Percentiles rank a stretch among this genome's conserved stretches.
Evolutionary conservation across 345 rosid genomes (phyloP).

Genomic region (Lumnitzera racemosa): DNA sequence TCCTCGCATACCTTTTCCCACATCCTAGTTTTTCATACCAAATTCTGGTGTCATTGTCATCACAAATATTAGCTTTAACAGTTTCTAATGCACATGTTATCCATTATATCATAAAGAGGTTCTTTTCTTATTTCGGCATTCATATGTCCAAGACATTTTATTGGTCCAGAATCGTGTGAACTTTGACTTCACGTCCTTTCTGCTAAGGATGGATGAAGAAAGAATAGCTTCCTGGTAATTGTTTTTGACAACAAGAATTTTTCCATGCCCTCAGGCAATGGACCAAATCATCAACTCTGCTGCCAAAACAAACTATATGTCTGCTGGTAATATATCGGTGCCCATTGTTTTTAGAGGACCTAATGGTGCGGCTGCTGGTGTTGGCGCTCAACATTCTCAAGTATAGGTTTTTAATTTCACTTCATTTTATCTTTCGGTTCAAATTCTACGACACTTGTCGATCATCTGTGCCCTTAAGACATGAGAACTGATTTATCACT

Average conservation of each 20-base stretch:
- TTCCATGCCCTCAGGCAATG: slow-evolving; percentile 50
- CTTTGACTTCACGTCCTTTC: not conserved
- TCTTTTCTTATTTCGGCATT: too few species aligned
- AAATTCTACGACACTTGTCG: too few species aligned
- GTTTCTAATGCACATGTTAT: not conserved
- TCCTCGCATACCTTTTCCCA: too few species aligned
- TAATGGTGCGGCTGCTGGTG: slow-evolving; percentile 98
- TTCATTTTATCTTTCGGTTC: too few species aligned
- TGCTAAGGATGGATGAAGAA: not conserved
- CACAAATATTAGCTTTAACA: too few species aligned
- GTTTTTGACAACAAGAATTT: slow-evolving; percentile 8
- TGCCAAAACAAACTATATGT: slow-evolving; percentile 82
- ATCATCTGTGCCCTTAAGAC: too few species aligned
- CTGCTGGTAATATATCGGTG: slow-evolving; percentile 73
- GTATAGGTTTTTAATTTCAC: slow-evolving; percentile 19
- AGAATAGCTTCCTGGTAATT: too few species aligned
- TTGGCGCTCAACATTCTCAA: slow-evolving; percentile 96
- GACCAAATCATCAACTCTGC: slow-evolving; percentile 91
- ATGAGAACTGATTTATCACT: not conserved
- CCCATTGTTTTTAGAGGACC: slow-evolving; percentile 96
- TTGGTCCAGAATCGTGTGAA: not conserved
- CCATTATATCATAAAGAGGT: not conserved
- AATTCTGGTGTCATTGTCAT: too few species aligned
- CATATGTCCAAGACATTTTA: too few species aligned
- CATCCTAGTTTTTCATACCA: too few species aligned